phyloP scores from a whole-genome alignment of 179 eudicot genomes.

The Beta macrorhiza region DNA sequence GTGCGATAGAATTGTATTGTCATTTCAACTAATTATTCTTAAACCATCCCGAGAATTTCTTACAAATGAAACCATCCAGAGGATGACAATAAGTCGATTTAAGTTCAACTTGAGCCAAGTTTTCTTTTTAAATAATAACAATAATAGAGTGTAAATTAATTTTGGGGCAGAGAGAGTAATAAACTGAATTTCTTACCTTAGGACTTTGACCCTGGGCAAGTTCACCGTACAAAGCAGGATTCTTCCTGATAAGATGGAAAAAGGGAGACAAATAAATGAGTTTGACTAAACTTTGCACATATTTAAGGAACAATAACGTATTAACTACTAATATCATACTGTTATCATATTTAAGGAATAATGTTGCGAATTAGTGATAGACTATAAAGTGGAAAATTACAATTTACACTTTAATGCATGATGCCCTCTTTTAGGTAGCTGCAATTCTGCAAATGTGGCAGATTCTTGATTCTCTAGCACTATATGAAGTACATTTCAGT shows the following conservation, averaged over 20 bases:
- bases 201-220: slow-evolving; percentile 88
- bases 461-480: slow-evolving; percentile 18
- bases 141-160: no score
- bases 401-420: background rate
- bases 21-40: no score
- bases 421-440: background rate
- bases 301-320: background rate
- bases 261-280: background rate
- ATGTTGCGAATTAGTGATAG: background rate
- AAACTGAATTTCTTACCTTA: slow-evolving; percentile 44
- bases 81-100: no score
- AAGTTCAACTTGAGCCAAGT: no score
- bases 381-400: background rate
- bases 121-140: no score
- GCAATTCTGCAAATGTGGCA: slow-evolving; percentile 5
- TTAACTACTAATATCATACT: background rate
- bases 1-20: no score
- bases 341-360: background rate
- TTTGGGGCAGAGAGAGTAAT: no score
- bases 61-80: no score
- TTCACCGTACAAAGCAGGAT: slow-evolving; percentile 65
- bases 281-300: no score
- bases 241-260: slow-evolving; percentile 45
- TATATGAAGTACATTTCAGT: background rate
- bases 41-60: no score